A percentile compares a stretch with the other conserved stretches of the same genome.
phyloP scores from a whole-genome alignment of 495 filamentous ascomycete genomes.

The Trichoderma virens region DNA sequence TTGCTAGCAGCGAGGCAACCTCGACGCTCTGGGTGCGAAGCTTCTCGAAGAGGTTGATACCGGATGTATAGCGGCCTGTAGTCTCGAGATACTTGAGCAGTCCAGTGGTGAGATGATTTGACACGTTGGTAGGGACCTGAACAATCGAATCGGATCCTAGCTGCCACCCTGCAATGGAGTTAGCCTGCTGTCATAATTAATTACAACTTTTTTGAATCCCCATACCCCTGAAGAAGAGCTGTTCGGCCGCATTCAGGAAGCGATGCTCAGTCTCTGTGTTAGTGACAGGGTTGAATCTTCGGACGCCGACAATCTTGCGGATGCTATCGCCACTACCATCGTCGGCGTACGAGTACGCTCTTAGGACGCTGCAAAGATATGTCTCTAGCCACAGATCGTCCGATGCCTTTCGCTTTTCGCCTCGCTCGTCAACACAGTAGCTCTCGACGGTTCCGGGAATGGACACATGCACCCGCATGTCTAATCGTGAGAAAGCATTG shows the following conservation, averaged over 20 bases:
- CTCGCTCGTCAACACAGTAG: slow-evolving; percentile 93
- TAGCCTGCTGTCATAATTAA: slow-evolving; percentile 8
- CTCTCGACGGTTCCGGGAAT: slow-evolving; percentile 93
- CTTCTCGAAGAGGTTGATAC: slow-evolving; percentile 97
- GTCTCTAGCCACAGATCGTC: slow-evolving; percentile 96
- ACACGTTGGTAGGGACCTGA: slow-evolving; percentile 92
- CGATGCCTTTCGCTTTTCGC: slow-evolving; percentile 83
- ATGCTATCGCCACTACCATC: slow-evolving; percentile 87
- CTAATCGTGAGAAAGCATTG: slow-evolving; percentile 96
- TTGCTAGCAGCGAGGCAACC: slow-evolving; percentile 84
- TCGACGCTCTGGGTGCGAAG: slow-evolving; percentile 83
- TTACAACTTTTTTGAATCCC: background rate
- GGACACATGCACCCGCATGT: slow-evolving; percentile 96
- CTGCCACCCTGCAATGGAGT: slow-evolving; percentile 64
- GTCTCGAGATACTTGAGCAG: slow-evolving; percentile 96
- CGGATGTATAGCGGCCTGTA: slow-evolving; percentile 88
- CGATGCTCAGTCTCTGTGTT: slow-evolving; percentile 96
- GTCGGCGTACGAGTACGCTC: slow-evolving; percentile 94
- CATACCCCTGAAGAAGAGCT: slow-evolving; percentile 86
- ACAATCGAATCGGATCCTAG: slow-evolving; percentile 95
- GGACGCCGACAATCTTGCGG: slow-evolving; percentile 85
- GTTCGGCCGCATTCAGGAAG: slow-evolving; percentile 91
- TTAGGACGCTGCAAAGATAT: slow-evolving; percentile 85
- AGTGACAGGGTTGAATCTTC: slow-evolving; percentile 94
- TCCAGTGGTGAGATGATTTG: slow-evolving; percentile 89